Evolutionary conservation across 495 filamentous ascomycete species (phyloP).

Genomic region (Penicillium odoratum): DNA sequence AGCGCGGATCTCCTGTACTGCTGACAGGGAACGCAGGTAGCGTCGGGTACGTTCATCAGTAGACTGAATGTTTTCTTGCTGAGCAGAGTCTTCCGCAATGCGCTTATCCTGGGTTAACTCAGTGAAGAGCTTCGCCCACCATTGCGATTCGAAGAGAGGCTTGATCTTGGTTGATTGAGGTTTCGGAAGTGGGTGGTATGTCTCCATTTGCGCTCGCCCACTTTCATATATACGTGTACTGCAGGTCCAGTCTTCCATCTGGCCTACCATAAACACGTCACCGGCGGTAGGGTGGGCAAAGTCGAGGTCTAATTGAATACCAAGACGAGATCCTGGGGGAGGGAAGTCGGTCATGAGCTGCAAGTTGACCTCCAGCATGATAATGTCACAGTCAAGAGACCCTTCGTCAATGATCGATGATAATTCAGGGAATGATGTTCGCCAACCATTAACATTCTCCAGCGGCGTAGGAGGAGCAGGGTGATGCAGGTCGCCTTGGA

Average conservation of each 20-base stretch:
- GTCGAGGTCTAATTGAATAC: conserved; percentile 47
- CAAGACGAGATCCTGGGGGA: conserved; percentile 39
- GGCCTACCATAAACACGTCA: conserved; percentile 37
- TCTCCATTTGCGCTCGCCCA: conserved; percentile 35
- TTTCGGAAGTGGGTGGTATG: conserved; percentile 36
- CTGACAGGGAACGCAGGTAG: conserved; percentile 45
- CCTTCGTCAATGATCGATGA: conserved; percentile 37
- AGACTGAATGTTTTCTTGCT: conserved; percentile 33
- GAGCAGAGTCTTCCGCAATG: conserved; percentile 36
- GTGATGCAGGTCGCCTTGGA: conserved; percentile 44
- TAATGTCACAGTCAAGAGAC: conserved; percentile 46
- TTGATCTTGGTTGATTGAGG: conserved; percentile 44
- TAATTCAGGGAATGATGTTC: conserved; percentile 46
- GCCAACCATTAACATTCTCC: conserved; percentile 48
- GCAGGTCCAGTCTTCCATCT: conserved; percentile 51
- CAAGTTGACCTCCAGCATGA: conserved; percentile 50
- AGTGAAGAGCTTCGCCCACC: conserved; percentile 52
- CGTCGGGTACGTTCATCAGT: conserved; percentile 40
- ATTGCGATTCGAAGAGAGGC: conserved; percentile 48
- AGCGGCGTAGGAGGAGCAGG: conserved; percentile 42
- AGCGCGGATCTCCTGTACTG: conserved; percentile 53
- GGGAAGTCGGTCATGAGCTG: conserved; percentile 49
- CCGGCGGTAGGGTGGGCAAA: conserved; percentile 38
- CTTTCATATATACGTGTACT: conserved; percentile 47
- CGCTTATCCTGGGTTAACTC: conserved; percentile 41